Conservation (phyloP, 2,329 filamentous ascomycete species). For the Akanthomyces uredinophilus region DNA sequence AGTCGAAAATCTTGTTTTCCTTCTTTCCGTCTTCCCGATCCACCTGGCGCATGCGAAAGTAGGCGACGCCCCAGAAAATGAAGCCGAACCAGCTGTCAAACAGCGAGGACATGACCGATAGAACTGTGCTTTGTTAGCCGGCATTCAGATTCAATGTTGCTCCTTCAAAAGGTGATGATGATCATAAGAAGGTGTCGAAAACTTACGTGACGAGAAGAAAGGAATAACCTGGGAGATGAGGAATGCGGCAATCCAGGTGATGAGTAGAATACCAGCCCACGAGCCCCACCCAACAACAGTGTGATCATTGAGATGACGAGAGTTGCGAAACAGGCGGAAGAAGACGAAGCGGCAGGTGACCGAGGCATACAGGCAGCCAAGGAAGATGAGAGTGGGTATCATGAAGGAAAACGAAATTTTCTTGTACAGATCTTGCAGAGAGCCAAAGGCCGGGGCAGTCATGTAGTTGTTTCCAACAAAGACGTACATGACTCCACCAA, state of each 20-base stretch:
- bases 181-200: neutral
- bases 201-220: constrained; percentile 73
- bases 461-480: constrained; percentile 82
- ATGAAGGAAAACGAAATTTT: constrained; percentile 92
- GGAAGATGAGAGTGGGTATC: constrained; percentile 89
- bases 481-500: constrained; percentile 76
- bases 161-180: neutral
- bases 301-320: constrained; percentile 73
- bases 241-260: constrained; percentile 81
- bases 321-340: constrained; percentile 78
- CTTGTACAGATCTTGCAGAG: constrained; percentile 71
- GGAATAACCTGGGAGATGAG: constrained; percentile 90
- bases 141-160: too few species aligned
- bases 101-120: constrained; percentile 76
- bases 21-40: constrained; percentile 51
- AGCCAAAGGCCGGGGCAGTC: constrained; percentile 81
- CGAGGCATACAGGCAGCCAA: constrained; percentile 85
- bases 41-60: constrained; percentile 67
- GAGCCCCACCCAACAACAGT: constrained; percentile 74
- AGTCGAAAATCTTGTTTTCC: constrained; percentile 45
- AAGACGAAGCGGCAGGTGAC: constrained; percentile 88
- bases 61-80: constrained; percentile 88
- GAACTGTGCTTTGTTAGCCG: constrained; percentile 33
- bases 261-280: constrained; percentile 67
- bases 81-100: constrained; percentile 94